Evolutionary conservation across 208 protist genomes (phyloP).

Genomic region (Herpetomonas samuelpessoai): DNA sequence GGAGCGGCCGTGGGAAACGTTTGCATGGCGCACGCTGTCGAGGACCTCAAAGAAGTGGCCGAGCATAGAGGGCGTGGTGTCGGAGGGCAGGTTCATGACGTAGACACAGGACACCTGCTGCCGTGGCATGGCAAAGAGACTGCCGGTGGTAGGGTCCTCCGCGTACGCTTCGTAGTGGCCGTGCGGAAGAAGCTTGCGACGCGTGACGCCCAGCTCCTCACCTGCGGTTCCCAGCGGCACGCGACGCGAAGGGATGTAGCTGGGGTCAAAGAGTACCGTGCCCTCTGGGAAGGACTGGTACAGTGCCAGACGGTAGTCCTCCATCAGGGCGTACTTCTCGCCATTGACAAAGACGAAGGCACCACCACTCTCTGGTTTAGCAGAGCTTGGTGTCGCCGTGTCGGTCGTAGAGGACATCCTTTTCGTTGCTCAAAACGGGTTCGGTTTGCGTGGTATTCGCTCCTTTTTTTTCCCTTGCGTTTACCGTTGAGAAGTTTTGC

Average conservation of each 20-base stretch:
- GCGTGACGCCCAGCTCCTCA: conserved; percentile 58
- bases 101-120: conserved; percentile 51
- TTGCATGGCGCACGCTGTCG: conserved; percentile 65
- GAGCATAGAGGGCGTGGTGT: conserved; percentile 73
- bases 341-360: conserved; percentile 78
- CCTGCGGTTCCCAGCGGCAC: conserved; percentile 47
- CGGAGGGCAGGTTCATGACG: conserved; percentile 57
- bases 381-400: too few relatives aligned
- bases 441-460: too few relatives aligned
- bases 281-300: conserved; percentile 60
- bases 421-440: too few relatives aligned
- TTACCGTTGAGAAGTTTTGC: too few relatives aligned
- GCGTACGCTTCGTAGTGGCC: conserved; percentile 67
- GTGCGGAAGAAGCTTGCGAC: conserved; percentile 57
- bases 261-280: conserved; percentile 64
- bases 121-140: conserved; percentile 22
- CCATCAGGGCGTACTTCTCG: conserved; percentile 47
- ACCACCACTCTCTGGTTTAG: neutral
- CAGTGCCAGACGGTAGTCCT: conserved; percentile 66
- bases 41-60: conserved; percentile 72
- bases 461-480: too few relatives aligned
- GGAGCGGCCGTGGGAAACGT: conserved; percentile 33
- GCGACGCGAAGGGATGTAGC: conserved; percentile 42
- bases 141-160: conserved; percentile 35
- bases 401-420: too few relatives aligned